phyloP scores from a whole-genome alignment of 1,139 yeast species.

The Ogataea hybrid region DNA sequence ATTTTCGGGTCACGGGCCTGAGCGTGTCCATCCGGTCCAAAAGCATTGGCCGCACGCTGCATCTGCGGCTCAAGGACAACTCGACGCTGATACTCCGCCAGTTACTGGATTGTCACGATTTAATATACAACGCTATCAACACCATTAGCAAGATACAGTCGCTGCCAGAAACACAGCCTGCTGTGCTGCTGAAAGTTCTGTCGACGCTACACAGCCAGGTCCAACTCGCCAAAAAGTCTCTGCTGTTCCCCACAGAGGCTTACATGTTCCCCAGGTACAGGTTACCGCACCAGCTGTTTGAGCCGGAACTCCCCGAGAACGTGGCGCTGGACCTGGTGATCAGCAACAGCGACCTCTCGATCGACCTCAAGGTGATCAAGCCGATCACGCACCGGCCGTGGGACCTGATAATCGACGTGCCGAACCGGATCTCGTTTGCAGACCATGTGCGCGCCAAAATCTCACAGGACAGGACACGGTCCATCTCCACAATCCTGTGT shows the following conservation, averaged over 20 bases:
- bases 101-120: constrained; percentile 33
- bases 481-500: constrained; percentile 30
- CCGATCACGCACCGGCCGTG: constrained; percentile 31
- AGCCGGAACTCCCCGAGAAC: constrained; percentile 28
- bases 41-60: constrained; percentile 22
- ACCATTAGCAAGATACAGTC: constrained; percentile 27
- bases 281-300: constrained; percentile 20
- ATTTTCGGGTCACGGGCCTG: constrained; percentile 28
- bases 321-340: constrained; percentile 31
- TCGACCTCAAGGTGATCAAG: constrained; percentile 30
- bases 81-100: constrained; percentile 28
- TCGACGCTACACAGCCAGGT: constrained; percentile 27
- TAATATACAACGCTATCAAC: constrained; percentile 29
- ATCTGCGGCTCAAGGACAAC: constrained; percentile 22
- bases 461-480: constrained; percentile 28
- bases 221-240: constrained; percentile 26
- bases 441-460: constrained; percentile 31
- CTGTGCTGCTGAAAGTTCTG: constrained; percentile 22
- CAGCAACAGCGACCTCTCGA: constrained; percentile 31
- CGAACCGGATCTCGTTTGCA: constrained; percentile 28
- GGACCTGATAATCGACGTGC: constrained; percentile 28
- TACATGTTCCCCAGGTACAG: constrained; percentile 32
- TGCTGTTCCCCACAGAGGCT: constrained; percentile 27
- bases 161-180: constrained; percentile 16
- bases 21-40: constrained; percentile 27